These are phyloP conservation scores for Zygosaccharomyces pseudobailii DNA, from an alignment of 1,139 yeast genomes.

Conservation along the genomic window DNA sequence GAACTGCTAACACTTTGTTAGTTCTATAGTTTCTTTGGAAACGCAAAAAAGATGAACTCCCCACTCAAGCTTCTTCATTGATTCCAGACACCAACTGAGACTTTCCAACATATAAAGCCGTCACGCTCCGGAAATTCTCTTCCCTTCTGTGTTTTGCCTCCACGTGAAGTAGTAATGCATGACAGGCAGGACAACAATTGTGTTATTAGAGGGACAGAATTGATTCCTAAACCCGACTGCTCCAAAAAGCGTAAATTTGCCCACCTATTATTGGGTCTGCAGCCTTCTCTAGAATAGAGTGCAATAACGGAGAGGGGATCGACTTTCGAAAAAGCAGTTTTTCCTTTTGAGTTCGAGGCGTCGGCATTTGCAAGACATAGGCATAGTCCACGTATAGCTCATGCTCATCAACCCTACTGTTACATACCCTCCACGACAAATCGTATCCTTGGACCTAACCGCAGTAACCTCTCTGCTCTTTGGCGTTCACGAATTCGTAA, in stretches of 20 bases:
- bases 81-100: no score
- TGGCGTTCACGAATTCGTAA: not conserved
- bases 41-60: no score
- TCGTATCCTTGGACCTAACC: not conserved
- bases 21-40: no score
- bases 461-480: not conserved
- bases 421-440: not conserved
- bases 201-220: constrained; percentile 13
- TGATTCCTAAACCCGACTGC: constrained; percentile 11
- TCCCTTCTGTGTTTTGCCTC: constrained; percentile 4
- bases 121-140: not conserved
- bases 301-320: constrained; percentile 4
- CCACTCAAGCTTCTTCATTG: no score
- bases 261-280: not conserved
- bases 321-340: not conserved
- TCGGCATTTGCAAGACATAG: not conserved
- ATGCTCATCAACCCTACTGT: not conserved
- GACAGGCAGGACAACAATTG: constrained; percentile 12
- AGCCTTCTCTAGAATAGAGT: constrained; percentile 11
- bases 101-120: no score
- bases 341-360: not conserved
- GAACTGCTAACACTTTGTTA: no score
- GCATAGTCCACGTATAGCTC: not conserved
- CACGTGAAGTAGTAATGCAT: constrained; percentile 12
- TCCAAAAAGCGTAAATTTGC: constrained; percentile 15